Percentiles rank a stretch among this genome's conserved stretches.
Evolutionary conservation across 148 eudicot genomes (phyloP).

Genomic region (Rhododendron simsii): DNA sequence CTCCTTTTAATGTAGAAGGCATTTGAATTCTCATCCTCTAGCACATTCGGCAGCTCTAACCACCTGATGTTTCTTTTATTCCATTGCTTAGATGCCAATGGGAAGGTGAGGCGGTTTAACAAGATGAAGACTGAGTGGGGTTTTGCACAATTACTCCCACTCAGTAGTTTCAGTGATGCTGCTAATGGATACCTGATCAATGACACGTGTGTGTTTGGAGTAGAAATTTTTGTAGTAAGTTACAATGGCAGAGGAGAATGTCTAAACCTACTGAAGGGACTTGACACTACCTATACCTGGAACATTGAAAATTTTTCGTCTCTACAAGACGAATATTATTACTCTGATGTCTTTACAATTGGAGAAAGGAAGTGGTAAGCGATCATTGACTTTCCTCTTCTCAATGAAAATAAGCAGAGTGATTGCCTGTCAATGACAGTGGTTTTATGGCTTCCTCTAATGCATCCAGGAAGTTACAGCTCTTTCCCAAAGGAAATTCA

Average conservation of each 20-base stretch:
- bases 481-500: neutral
- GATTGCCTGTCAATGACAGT: neutral
- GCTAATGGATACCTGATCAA: neutral
- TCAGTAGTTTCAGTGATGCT: neutral
- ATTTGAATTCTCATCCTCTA: neutral
- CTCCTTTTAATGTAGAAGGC: neutral
- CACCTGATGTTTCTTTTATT: neutral
- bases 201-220: neutral
- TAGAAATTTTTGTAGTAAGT: neutral
- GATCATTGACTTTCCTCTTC: neutral
- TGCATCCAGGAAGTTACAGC: neutral
- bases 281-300: neutral
- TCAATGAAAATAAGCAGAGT: neutral
- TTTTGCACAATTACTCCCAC: neutral
- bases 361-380: neutral
- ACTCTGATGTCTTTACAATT: neutral
- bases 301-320: neutral
- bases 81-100: neutral
- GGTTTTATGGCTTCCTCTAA: neutral
- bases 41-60: neutral
- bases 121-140: neutral
- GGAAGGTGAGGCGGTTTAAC: neutral
- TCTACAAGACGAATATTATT: neutral
- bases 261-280: neutral
- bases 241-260: neutral